These are phyloP conservation scores for Suillus paluster DNA, from an alignment of 768 basidiomycete species.

Conservation along the genomic window DNA sequence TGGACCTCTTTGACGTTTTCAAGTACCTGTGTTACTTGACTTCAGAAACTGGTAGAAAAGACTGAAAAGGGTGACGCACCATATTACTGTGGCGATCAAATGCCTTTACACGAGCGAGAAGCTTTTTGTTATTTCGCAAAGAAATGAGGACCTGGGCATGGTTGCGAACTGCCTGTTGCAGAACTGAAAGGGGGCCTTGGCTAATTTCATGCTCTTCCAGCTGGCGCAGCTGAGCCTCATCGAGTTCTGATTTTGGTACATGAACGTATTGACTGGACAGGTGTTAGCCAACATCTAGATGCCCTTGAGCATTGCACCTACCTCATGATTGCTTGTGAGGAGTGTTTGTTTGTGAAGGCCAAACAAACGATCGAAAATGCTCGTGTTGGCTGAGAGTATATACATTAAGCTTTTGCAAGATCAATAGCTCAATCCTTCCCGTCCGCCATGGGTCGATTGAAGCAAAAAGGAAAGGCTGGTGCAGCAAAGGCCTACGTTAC, in stretches of 20 bases:
- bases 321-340: conserved; percentile 35
- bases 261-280: conserved; percentile 89
- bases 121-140: conserved; percentile 97
- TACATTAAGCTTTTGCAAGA: not conserved
- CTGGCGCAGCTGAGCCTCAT: conserved; percentile 94
- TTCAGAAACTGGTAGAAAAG: conserved; percentile 13
- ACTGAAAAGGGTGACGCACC: conserved; percentile 52
- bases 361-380: conserved; percentile 28
- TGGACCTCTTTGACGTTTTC: conserved; percentile 97
- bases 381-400: not conserved
- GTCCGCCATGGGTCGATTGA: conserved; percentile 70
- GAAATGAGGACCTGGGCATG: conserved; percentile 98
- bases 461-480: conserved; percentile 86
- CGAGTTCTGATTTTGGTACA: conserved; percentile 95
- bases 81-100: conserved; percentile 99
- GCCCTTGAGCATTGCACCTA: conserved; percentile 19
- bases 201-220: conserved; percentile 99
- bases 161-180: conserved; percentile 97
- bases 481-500: conserved; percentile 93
- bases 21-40: conserved; percentile 63
- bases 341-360: conserved; percentile 32
- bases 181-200: conserved; percentile 94
- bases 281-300: conserved; percentile 14
- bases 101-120: conserved; percentile 94
- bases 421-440: conserved; percentile 2